Conservation (phyloP, 257 asterid genomes). For the Verbena officinalis region DNA sequence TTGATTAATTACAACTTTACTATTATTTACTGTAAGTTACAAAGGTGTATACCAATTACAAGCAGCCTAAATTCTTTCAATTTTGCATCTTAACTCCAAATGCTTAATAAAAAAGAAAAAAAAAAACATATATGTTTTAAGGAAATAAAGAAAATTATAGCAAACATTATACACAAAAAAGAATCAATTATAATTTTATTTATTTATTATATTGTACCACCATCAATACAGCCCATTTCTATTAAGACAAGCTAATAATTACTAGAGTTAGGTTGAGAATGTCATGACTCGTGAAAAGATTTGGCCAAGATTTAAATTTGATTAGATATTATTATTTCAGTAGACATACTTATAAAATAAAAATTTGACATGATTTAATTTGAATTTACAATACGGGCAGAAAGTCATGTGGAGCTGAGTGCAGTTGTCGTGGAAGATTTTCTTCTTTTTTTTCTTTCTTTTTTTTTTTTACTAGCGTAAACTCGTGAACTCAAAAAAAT, state of each 20-base stretch:
- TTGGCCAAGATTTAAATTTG: not conserved
- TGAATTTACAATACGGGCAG: not conserved
- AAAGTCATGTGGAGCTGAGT: slow-evolving; percentile 16
- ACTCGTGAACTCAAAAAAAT: too few relatives aligned
- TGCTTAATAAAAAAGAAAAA: too few relatives aligned
- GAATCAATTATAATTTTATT: not conserved
- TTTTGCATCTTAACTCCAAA: not conserved
- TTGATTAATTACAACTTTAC: too few relatives aligned
- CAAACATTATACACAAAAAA: too few relatives aligned
- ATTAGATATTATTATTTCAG: slow-evolving; percentile 1
- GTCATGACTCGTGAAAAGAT: not conserved
- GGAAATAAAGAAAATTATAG: too few relatives aligned
- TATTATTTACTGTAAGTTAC: too few relatives aligned
- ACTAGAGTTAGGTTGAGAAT: not conserved
- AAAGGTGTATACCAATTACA: too few relatives aligned
- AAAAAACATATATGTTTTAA: too few relatives aligned
- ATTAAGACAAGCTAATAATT: not conserved
- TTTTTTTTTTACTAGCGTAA: not conserved
- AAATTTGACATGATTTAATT: not conserved
- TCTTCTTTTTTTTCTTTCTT: not conserved
- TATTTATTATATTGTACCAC: not conserved
- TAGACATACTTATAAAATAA: not conserved
- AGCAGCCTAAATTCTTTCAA: too few relatives aligned
- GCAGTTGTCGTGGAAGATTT: slow-evolving; percentile 29
- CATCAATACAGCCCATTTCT: not conserved